A percentile compares a stretch with the other conserved stretches of the same genome.
phyloP scores from a whole-genome alignment of 176 grass and related monocot species.

The Ensete glaucum region DNA sequence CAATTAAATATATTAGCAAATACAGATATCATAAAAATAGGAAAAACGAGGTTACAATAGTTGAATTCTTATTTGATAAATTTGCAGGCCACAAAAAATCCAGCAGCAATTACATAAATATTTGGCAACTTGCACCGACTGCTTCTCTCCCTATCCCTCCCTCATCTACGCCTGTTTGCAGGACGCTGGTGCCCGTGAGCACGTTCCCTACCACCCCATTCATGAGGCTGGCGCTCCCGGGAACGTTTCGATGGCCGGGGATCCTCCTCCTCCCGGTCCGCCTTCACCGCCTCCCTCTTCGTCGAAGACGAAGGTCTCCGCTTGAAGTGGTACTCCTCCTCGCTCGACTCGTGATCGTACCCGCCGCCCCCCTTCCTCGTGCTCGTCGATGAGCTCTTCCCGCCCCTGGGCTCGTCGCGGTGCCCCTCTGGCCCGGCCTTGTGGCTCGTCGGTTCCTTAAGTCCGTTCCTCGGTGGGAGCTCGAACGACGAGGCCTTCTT shows the following conservation, averaged over 20 bases:
- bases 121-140: too few relatives aligned
- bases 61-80: neutral
- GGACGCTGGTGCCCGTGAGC: neutral
- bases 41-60: too few relatives aligned
- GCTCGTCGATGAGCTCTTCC: neutral
- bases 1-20: neutral
- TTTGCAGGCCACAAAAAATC: neutral
- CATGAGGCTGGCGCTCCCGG: constrained; percentile 17
- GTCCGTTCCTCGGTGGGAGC: constrained; percentile 1
- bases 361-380: constrained; percentile 18
- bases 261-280: constrained; percentile 26
- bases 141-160: neutral
- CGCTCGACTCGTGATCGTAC: constrained; percentile 29
- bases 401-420: constrained; percentile 3
- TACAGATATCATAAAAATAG: neutral
- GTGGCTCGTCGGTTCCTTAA: constrained; percentile 16
- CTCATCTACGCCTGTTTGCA: constrained; percentile 2
- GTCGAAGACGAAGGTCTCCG: constrained; percentile 39
- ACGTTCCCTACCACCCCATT: constrained; percentile 1
- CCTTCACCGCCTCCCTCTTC: constrained; percentile 34
- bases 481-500: constrained; percentile 35
- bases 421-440: neutral
- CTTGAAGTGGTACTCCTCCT: constrained; percentile 92
- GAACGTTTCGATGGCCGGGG: constrained; percentile 26
- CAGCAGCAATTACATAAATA: neutral